phyloP scores from a whole-genome alignment of 352 stramenopile genomes.

The Elongisporangium prolatum region DNA sequence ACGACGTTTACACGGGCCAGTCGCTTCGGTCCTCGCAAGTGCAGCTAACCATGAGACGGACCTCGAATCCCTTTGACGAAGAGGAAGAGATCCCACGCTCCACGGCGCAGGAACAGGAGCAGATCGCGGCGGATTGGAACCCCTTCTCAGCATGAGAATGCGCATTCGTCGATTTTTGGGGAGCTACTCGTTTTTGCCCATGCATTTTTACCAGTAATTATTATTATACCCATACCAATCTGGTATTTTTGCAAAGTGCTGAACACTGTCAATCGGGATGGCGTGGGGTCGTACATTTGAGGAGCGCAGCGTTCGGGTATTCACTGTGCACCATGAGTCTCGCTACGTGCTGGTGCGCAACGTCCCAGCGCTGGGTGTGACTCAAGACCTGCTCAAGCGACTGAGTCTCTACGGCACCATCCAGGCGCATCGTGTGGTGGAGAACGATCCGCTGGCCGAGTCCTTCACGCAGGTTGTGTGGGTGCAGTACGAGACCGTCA shows the following conservation, averaged over 20 bases:
- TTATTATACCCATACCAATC: not conserved
- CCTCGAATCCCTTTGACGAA: not conserved
- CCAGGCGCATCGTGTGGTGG: slow-evolving; percentile 38
- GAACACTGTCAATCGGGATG: not conserved
- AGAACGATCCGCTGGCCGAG: slow-evolving; percentile 15
- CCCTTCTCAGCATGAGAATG: not conserved
- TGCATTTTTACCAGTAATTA: not conserved
- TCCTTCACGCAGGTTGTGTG: slow-evolving; percentile 60
- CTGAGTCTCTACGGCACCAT: slow-evolving; percentile 51
- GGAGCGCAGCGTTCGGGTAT: slow-evolving; percentile 32
- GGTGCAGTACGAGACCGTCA: slow-evolving; percentile 73
- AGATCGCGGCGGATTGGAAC: not conserved
- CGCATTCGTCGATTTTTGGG: not conserved
- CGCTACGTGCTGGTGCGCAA: slow-evolving; percentile 59
- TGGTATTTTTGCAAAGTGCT: not conserved
- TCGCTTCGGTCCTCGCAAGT: not conserved
- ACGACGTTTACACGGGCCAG: not conserved
- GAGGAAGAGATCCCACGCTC: not conserved
- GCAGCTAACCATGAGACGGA: not conserved
- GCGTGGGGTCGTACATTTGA: not conserved
- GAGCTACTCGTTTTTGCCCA: not conserved
- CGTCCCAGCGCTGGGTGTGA: slow-evolving; percentile 48
- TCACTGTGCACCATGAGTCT: slow-evolving; percentile 57
- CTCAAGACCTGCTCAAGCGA: slow-evolving; percentile 47
- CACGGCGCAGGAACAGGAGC: not conserved